Evolutionary conservation across 2,329 filamentous ascomycete genomes (phyloP), one percentile per base, ranked within the genome.

Genomic region (Pseudogymnoascus sp.): DNA sequence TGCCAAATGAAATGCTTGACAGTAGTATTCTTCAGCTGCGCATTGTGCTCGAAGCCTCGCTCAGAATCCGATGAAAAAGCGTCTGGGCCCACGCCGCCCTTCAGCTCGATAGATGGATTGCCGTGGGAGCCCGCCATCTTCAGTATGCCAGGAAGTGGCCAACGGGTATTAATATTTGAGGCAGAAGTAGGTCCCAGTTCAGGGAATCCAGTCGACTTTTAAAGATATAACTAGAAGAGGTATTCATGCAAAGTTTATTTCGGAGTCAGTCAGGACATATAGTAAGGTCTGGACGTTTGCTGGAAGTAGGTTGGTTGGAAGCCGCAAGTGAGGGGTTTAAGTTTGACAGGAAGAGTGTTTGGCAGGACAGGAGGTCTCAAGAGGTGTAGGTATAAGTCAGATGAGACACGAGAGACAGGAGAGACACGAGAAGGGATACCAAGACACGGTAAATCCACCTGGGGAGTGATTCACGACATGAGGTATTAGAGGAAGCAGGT

Each of bases 1-100:
- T 79, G 77, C 89, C 90, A 93, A 3, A 83, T 79, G 68, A 91
- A 84, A 68, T 75, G 84, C 26, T 80, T 77, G 45, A 93, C 84
- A 0, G 81, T 82, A n/a, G 81, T 81, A 75, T 92, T 92, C 57
- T 77, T 76, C 21, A 89, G 75, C 67, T 86, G 81, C 5, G 61
- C 40, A 57, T 70, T 66, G 5, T 69, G 51, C 29, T 57, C 51
- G 18, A 34, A 34, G 12, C 51, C 51, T 21, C 51, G n/a, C 51
- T 57, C 51, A 7, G 51, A 57, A 34, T 57, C 51, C 3, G 51
- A 57, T 1, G 51, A 57, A 10, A 57, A 57, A 7, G 29, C 29
- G 14, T 57, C 51, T 21, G 51, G 51, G n/a, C 29, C 51, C 10
- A 16, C 4, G 29, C 14, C 8, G 16, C 16, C 18, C 26, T 57